A percentile compares a stretch with the other conserved stretches of the same genome.
Conservation (phyloP, 1,284 basidiomycete species). For the Fomitopsis betulina region DNA sequence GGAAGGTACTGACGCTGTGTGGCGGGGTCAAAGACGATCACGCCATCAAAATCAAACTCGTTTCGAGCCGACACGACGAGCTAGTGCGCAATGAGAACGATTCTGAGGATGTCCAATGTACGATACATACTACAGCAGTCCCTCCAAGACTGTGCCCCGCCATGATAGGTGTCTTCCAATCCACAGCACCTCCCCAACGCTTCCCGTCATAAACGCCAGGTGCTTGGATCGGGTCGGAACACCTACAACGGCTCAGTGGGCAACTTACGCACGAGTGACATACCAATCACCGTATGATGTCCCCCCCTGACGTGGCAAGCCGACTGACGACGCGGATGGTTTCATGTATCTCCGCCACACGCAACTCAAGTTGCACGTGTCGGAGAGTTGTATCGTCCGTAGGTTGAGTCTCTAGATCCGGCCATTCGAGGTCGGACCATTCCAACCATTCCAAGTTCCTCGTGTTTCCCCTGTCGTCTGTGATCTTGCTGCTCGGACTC, state of each 20-base stretch:
- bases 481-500: neutral
- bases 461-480: neutral
- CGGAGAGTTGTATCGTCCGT: neutral
- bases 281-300: neutral
- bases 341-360: neutral
- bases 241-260: neutral
- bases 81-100: neutral
- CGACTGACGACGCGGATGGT: neutral
- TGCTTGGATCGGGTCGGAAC: neutral
- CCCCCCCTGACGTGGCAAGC: neutral
- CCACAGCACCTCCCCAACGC: neutral
- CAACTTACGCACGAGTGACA: no score
- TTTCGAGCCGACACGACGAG: neutral
- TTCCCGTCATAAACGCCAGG: neutral
- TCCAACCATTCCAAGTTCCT: neutral
- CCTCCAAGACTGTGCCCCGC: neutral
- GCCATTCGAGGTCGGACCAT: neutral
- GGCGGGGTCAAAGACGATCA: neutral
- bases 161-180: neutral
- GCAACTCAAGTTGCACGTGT: neutral
- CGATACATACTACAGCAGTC: neutral
- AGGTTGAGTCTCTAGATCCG: neutral
- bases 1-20: neutral
- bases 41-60: neutral
- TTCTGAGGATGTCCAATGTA: neutral